A percentile compares a stretch with the other conserved stretches of the same genome.
Evolutionary conservation across 306 rosid genomes (phyloP).

Genomic region (Quercus cerris): DNA sequence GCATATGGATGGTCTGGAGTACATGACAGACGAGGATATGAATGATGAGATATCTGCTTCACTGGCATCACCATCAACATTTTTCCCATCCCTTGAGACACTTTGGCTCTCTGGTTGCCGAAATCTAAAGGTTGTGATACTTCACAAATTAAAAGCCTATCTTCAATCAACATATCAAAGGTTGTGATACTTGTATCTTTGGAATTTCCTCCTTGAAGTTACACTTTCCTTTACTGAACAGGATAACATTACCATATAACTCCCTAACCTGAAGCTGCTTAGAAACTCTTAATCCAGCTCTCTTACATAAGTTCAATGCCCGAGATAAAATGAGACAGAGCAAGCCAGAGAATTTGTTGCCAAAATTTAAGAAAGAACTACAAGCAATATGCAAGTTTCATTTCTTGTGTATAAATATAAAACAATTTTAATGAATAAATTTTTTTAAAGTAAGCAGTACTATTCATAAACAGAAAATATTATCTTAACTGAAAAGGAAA

Average conservation of each 20-base stretch:
- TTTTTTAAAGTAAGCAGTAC: background rate
- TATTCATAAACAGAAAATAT: background rate
- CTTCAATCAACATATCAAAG: constrained; percentile 46
- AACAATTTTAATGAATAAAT: background rate
- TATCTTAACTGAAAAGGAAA: too few species aligned
- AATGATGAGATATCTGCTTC: too few species aligned
- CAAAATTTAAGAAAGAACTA: background rate
- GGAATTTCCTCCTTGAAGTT: constrained; percentile 64
- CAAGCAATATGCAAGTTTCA: background rate
- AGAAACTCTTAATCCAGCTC: constrained; percentile 32
- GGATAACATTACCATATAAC: constrained; percentile 56
- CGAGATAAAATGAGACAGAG: constrained; percentile 19
- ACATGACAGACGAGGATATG: too few species aligned
- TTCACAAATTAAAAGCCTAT: background rate
- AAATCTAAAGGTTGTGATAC: too few species aligned
- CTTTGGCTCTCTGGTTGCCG: too few species aligned
- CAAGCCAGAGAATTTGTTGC: background rate
- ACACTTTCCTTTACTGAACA: constrained; percentile 40
- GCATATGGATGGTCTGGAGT: too few species aligned
- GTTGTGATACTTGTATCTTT: constrained; percentile 60
- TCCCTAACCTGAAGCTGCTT: constrained; percentile 76
- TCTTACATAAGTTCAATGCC: constrained; percentile 30
- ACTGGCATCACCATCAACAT: too few species aligned
- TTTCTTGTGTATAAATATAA: background rate
- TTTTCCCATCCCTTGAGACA: too few species aligned